Evolutionary conservation across 73 alveolate genomes (phyloP).

Genomic region (Urostyla sp.): DNA sequence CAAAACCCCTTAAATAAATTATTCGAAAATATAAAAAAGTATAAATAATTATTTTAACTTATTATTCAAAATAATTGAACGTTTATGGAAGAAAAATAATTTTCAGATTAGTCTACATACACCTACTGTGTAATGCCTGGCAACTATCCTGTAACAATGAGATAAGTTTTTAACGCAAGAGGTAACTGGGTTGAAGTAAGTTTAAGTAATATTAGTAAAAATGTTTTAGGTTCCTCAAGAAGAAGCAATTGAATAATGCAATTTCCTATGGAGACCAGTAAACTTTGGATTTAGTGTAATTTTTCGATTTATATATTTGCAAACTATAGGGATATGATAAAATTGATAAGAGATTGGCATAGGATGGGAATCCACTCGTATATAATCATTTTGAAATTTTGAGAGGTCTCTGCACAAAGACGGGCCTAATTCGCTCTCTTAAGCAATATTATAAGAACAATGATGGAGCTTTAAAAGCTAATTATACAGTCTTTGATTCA

Average conservation of each 20-base stretch:
- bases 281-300: constrained; percentile 57
- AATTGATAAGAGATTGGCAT: constrained; percentile 45
- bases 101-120: too few relatives aligned
- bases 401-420: constrained; percentile 69
- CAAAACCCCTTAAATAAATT: too few relatives aligned
- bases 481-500: constrained; percentile 65
- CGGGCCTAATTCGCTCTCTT: constrained; percentile 71
- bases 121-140: constrained; percentile 70
- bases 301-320: not conserved
- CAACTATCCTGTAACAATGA: constrained; percentile 61
- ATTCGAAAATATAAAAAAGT: too few relatives aligned
- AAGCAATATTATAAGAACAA: constrained; percentile 58
- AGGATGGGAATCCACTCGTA: constrained; percentile 50
- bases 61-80: too few relatives aligned
- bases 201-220: not conserved
- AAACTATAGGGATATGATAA: constrained; percentile 57
- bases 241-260: constrained; percentile 39
- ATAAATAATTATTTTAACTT: too few relatives aligned
- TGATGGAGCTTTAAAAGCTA: constrained; percentile 48
- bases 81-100: too few relatives aligned
- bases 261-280: constrained; percentile 69
- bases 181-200: constrained; percentile 77
- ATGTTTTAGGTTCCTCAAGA: constrained; percentile 37
- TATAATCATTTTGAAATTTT: constrained; percentile 76
- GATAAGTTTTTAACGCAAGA: constrained; percentile 61